A percentile compares a stretch with the other conserved stretches of the same genome.
Conservation (phyloP, 371 early-diverging fungal species). For the Enterospora canceri region DNA sequence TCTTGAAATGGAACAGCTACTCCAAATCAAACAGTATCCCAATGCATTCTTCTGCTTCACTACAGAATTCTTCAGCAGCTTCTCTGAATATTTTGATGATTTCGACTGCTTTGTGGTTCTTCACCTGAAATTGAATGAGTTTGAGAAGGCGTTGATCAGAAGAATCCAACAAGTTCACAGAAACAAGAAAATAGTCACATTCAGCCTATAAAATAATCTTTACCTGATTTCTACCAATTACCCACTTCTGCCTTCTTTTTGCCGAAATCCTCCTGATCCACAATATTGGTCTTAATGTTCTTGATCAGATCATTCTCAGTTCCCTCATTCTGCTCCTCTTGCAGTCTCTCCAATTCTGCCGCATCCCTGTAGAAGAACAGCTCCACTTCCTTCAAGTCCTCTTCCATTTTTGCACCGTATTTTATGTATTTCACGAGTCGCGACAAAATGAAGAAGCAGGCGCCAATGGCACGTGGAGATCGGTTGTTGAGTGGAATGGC, state of each 20-base stretch:
- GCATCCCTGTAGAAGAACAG: conserved; percentile 56
- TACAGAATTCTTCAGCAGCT: background rate
- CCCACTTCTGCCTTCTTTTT: no score
- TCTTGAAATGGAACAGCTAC: background rate
- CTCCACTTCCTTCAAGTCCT: conserved; percentile 53
- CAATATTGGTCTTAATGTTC: background rate
- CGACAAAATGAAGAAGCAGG: conserved; percentile 83
- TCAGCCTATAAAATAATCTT: no score
- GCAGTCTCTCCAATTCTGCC: conserved; percentile 53
- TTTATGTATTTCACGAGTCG: conserved; percentile 90
- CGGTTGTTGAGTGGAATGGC: conserved; percentile 99
- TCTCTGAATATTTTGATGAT: background rate
- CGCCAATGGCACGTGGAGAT: conserved; percentile 87
- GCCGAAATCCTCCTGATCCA: background rate
- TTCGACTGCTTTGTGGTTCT: no score
- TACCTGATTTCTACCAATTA: no score
- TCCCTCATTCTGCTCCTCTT: conserved; percentile 45
- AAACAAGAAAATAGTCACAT: no score
- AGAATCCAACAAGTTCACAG: background rate
- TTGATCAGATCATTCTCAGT: background rate
- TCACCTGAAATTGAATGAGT: background rate
- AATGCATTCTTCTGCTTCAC: background rate
- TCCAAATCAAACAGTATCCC: background rate
- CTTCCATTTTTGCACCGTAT: conserved; percentile 59
- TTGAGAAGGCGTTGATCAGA: background rate